phyloP scores from a whole-genome alignment of 2,329 filamentous ascomycete species.

The Emydomyces testavorans region DNA sequence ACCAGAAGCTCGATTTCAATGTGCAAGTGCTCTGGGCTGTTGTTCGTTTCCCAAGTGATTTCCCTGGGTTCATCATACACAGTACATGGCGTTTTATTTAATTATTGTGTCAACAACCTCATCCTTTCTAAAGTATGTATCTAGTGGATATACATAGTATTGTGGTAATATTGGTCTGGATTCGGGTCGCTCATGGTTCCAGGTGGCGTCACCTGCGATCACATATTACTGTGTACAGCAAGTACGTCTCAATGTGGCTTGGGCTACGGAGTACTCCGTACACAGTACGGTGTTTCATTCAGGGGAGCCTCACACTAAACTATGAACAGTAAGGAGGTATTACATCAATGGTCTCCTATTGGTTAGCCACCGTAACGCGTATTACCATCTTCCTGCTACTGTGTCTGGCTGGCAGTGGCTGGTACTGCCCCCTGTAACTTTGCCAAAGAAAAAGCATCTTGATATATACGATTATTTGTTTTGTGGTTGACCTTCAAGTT shows the following conservation, averaged over 20 bases:
- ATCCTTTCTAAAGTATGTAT: too few relatives aligned
- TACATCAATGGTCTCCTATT: background rate
- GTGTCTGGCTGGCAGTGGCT: too few relatives aligned
- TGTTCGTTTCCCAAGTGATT: too few relatives aligned
- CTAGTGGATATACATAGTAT: too few relatives aligned
- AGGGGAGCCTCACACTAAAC: background rate
- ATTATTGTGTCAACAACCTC: too few relatives aligned
- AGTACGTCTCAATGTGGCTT: background rate
- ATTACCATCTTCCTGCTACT: constrained; percentile 1
- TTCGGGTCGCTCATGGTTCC: background rate
- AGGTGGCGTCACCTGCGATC: background rate
- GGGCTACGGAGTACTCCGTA: background rate
- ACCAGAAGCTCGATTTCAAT: too few relatives aligned
- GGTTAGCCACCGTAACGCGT: background rate
- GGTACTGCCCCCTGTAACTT: background rate
- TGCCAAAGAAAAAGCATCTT: background rate
- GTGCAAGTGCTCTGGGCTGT: too few relatives aligned
- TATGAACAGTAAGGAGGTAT: background rate
- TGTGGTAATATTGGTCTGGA: too few relatives aligned
- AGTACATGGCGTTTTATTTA: too few relatives aligned
- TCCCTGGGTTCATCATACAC: too few relatives aligned
- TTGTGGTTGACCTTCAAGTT: background rate
- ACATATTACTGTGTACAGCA: background rate
- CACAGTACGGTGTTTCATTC: too few relatives aligned
- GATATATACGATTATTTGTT: background rate